A percentile compares a stretch with the other conserved stretches of the same genome.
Conservation (phyloP, 2,329 filamentous ascomycete genomes). For the Colletotrichum sp. region DNA sequence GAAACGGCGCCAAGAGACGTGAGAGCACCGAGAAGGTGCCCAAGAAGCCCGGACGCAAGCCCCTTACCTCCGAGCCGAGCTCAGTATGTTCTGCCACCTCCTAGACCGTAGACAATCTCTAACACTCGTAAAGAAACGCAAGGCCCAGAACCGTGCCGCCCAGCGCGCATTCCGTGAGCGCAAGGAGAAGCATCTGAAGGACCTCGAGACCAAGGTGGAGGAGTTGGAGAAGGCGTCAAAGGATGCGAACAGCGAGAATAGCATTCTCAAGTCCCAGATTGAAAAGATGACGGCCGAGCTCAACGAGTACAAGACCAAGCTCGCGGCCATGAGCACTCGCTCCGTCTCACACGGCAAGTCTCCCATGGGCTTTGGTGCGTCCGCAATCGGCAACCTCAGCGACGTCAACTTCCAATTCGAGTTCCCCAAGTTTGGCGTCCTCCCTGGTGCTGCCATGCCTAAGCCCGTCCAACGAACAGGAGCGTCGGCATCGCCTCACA, state of each 20-base stretch:
- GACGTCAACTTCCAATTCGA: conserved; percentile 93
- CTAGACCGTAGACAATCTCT: neutral
- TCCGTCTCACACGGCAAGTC: conserved; percentile 29
- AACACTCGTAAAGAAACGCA: conserved; percentile 72
- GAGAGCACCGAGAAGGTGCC: conserved; percentile 85
- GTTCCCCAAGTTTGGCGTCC: conserved; percentile 89
- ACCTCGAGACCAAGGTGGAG: conserved; percentile 79
- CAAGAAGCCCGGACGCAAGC: conserved; percentile 97
- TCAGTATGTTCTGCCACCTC: conserved; percentile 68
- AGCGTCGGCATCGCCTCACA: conserved; percentile 16
- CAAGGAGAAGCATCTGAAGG: conserved; percentile 90
- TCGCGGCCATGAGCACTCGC: conserved; percentile 62
- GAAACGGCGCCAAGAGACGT: conserved; percentile 69
- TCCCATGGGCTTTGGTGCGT: conserved; percentile 52
- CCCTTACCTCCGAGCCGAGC: conserved; percentile 91
- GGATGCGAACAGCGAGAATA: conserved; percentile 84
- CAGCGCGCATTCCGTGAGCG: conserved; percentile 93
- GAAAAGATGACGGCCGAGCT: conserved; percentile 87
- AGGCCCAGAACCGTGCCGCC: conserved; percentile 92
- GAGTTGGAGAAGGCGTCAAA: conserved; percentile 85
- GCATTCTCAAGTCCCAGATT: conserved; percentile 81
- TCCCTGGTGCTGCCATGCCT: conserved; percentile 54
- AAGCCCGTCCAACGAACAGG: conserved; percentile 21
- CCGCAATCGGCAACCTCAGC: conserved; percentile 64
- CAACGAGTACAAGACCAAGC: conserved; percentile 86